These are phyloP conservation scores for Solanum chmielewskii DNA, from an alignment of 257 asterid species.

Conservation along the genomic window DNA sequence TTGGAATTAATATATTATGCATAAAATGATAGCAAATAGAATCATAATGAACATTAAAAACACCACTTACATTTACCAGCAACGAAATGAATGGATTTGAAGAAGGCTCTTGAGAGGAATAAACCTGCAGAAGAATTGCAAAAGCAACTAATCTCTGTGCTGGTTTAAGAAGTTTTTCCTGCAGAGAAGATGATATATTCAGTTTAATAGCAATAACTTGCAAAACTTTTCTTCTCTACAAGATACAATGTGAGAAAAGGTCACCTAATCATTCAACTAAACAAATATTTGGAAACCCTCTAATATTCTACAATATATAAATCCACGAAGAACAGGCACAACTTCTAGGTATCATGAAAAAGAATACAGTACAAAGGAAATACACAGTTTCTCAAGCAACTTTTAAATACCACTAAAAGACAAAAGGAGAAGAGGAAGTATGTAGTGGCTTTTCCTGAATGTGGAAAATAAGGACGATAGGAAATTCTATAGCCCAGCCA, in stretches of 20 bases:
- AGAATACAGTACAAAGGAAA: neutral
- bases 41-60: neutral
- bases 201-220: neutral
- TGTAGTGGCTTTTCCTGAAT: neutral
- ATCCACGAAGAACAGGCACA: neutral
- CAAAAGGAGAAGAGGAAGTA: neutral
- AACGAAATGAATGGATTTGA: slow-evolving; percentile 60
- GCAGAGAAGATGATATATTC: slow-evolving; percentile 12
- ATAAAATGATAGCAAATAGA: neutral
- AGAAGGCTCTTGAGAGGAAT: slow-evolving; percentile 63
- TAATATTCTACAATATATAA: neutral
- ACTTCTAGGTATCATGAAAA: neutral
- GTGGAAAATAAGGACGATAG: neutral
- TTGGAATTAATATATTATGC: neutral
- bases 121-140: slow-evolving; percentile 62
- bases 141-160: slow-evolving; percentile 69
- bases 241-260: neutral
- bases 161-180: slow-evolving; percentile 55
- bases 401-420: neutral
- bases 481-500: neutral
- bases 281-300: neutral
- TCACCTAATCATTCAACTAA: neutral
- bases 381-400: neutral
- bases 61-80: slow-evolving; percentile 64
- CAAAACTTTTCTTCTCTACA: neutral